These are phyloP conservation scores for Daldinia bambusicola DNA, from an alignment of 495 filamentous ascomycete species.

Conservation along the genomic window DNA sequence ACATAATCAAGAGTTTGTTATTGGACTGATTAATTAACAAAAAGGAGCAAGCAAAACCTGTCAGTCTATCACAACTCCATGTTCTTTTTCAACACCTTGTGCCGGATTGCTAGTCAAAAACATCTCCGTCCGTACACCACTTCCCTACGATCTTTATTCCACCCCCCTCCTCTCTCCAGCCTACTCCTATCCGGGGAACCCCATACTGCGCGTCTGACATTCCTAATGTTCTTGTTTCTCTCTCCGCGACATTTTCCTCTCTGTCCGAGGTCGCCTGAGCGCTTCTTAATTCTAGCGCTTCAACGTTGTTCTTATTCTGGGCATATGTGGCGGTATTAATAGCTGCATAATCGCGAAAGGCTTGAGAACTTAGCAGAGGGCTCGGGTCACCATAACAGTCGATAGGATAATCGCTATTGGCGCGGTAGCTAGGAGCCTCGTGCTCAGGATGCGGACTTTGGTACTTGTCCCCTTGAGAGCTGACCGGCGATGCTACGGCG, in stretches of 20 bases:
- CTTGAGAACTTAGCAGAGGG: background rate
- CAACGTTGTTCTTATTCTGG: background rate
- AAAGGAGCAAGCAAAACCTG: background rate
- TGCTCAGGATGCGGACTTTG: background rate
- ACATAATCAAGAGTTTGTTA: background rate
- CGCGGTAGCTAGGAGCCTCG: background rate
- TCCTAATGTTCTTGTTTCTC: slow-evolving; percentile 10
- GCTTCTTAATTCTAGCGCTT: background rate
- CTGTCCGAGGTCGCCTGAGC: background rate
- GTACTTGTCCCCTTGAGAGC: background rate
- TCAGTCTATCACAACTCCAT: background rate
- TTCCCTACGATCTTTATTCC: background rate
- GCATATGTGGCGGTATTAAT: background rate
- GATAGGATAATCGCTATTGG: background rate
- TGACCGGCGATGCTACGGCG: background rate
- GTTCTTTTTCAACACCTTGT: background rate
- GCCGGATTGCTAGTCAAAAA: background rate
- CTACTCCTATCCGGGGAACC: slow-evolving; percentile 19
- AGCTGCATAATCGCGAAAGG: background rate
- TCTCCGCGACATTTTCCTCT: background rate
- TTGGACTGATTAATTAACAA: background rate
- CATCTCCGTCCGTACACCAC: background rate
- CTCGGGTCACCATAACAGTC: background rate
- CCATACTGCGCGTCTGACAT: slow-evolving; percentile 18
- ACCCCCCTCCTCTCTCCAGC: slow-evolving; percentile 19